Conservation (phyloP, 352 stramenopile species). For the Pythium pyrilobum region DNA sequence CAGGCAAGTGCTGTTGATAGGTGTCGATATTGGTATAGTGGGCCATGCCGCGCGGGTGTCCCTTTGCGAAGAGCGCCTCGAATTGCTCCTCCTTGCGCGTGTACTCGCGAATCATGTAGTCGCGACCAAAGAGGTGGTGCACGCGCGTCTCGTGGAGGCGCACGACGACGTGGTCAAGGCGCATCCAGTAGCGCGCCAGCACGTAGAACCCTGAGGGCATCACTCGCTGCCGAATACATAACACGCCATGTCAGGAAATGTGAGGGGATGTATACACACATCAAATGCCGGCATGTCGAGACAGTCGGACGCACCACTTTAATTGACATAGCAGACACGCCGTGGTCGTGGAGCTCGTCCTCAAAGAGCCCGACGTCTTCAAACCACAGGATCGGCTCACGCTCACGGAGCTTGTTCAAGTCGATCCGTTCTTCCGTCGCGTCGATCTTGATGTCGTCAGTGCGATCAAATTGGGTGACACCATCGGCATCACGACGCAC, state of each 20-base stretch:
- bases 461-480: slow-evolving; percentile 5
- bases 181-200: slow-evolving; percentile 78
- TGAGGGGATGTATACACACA: no score
- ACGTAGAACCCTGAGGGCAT: slow-evolving; percentile 84
- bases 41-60: slow-evolving; percentile 67
- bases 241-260: no score
- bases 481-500: slow-evolving; percentile 11
- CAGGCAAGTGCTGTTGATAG: slow-evolving; percentile 67
- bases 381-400: slow-evolving; percentile 81
- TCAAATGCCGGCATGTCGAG: no score
- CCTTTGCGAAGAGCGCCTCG: slow-evolving; percentile 55
- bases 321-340: slow-evolving; percentile 69
- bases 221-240: no score
- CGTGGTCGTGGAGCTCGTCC: slow-evolving; percentile 82
- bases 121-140: slow-evolving; percentile 70
- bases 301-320: slow-evolving; percentile 59
- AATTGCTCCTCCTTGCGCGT: slow-evolving; percentile 75
- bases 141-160: slow-evolving; percentile 79
- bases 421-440: slow-evolving; percentile 60
- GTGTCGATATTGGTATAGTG: slow-evolving; percentile 84
- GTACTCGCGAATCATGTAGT: slow-evolving; percentile 77
- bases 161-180: slow-evolving; percentile 73
- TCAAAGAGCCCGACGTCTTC: slow-evolving; percentile 77
- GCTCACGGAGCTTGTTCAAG: slow-evolving; percentile 73
- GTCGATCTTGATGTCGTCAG: slow-evolving; percentile 32